Percentiles rank a stretch among this genome's conserved stretches.
Evolutionary conservation across 176 grass and related monocot genomes (phyloP).

Genomic region (Oropetium thomaeum): DNA sequence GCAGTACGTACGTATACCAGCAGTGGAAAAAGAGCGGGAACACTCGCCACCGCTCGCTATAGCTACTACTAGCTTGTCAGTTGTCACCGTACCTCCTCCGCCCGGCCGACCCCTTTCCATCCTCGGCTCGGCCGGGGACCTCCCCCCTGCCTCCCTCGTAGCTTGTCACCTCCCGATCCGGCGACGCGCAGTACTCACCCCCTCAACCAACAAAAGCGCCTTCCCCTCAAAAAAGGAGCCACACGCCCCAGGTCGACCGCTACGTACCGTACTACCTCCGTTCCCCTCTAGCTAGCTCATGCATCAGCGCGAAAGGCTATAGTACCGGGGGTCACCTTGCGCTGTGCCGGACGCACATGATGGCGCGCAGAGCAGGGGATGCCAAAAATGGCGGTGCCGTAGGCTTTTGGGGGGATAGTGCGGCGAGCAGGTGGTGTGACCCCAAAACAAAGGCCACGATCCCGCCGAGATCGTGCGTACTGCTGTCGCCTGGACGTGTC

Average conservation of each 20-base stretch:
- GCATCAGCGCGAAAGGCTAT: background rate
- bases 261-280: too few species aligned
- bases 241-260: background rate
- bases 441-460: constrained; percentile 12
- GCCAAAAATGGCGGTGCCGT: constrained; percentile 51
- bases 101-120: too few species aligned
- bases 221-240: background rate
- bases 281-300: background rate
- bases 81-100: too few species aligned
- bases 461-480: constrained; percentile 38
- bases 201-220: background rate
- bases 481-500: constrained; percentile 41
- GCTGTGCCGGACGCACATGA: background rate
- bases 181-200: background rate
- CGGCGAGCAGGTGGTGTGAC: constrained; percentile 10
- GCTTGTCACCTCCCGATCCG: too few species aligned
- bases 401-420: constrained; percentile 31
- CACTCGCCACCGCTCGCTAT: too few species aligned
- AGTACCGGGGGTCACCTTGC: too few species aligned
- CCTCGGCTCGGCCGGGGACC: background rate
- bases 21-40: too few species aligned
- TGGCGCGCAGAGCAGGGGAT: constrained; percentile 17
- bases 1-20: too few species aligned
- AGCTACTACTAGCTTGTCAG: too few species aligned
- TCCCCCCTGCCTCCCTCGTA: background rate